Percentiles rank a stretch among this genome's conserved stretches.
phyloP scores from a whole-genome alignment of 2,329 filamentous ascomycete genomes.

The Pseudogymnoascus sp. region DNA sequence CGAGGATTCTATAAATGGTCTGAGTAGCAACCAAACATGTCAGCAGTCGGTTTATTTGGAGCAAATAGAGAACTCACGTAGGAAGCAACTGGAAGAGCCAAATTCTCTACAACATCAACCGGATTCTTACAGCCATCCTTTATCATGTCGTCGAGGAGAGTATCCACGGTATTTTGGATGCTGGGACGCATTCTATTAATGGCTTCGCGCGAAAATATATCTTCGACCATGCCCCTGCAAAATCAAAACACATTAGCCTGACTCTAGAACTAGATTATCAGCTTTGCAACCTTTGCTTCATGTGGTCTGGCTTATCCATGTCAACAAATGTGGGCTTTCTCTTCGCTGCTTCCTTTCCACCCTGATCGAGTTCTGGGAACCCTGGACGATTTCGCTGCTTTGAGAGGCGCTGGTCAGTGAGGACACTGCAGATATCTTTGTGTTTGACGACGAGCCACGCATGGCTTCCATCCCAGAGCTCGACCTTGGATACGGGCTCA shows the following conservation, averaged over 20 bases:
- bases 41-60: not conserved
- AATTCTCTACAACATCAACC: constrained; percentile 38
- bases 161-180: constrained; percentile 38
- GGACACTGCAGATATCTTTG: constrained; percentile 36
- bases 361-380: constrained; percentile 39
- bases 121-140: constrained; percentile 31
- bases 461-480: constrained; percentile 38
- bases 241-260: not conserved
- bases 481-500: constrained; percentile 36
- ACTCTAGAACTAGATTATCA: not conserved
- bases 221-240: constrained; percentile 37
- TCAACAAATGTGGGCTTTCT: constrained; percentile 43
- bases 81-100: constrained; percentile 40
- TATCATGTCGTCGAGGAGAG: constrained; percentile 34
- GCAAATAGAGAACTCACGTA: constrained; percentile 28
- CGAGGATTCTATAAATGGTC: constrained; percentile 43
- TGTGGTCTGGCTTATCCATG: constrained; percentile 41
- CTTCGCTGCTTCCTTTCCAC: constrained; percentile 40
- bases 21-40: constrained; percentile 13
- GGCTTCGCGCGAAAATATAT: constrained; percentile 33
- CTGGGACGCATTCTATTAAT: constrained; percentile 35
- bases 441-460: constrained; percentile 42
- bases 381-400: constrained; percentile 37
- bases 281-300: constrained; percentile 32
- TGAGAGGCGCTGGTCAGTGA: constrained; percentile 38